Conservation (phyloP, 148 eudicot species). For the Diospyros lotus region DNA sequence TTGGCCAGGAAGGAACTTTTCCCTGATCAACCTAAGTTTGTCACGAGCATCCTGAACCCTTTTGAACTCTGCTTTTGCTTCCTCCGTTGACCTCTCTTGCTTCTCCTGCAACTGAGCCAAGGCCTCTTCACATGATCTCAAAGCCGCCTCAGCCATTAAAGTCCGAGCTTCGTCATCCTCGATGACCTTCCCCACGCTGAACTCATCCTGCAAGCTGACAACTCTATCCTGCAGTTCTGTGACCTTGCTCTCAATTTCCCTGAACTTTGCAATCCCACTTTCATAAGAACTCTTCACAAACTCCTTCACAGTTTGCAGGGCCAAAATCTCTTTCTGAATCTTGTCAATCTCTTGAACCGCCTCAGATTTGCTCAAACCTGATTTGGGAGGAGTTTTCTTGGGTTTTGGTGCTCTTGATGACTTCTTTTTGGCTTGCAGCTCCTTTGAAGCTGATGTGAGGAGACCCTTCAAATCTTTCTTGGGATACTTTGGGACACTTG, state of each 20-base stretch:
- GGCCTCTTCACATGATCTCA: constrained; percentile 69
- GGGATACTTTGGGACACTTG: constrained; percentile 60
- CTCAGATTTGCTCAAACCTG: constrained; percentile 65
- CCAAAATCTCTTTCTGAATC: constrained; percentile 72
- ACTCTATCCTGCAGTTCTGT: constrained; percentile 63
- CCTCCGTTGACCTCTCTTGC: constrained; percentile 47
- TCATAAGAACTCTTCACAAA: constrained; percentile 83
- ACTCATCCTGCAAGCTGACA: constrained; percentile 74
- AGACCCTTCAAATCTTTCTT: constrained; percentile 51
- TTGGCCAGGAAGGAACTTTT: constrained; percentile 26
- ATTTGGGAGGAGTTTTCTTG: constrained; percentile 30
- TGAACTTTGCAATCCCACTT: constrained; percentile 62
- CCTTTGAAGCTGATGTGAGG: constrained; percentile 43
- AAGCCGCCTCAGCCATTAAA: constrained; percentile 78
- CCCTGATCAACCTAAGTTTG: constrained; percentile 47
- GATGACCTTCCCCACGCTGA: constrained; percentile 47
- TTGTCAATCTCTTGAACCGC: constrained; percentile 80
- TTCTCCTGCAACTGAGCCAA: constrained; percentile 65
- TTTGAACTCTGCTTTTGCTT: constrained; percentile 49
- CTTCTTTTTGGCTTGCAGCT: constrained; percentile 24
- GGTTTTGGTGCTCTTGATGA: constrained; percentile 19
- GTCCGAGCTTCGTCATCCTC: constrained; percentile 82
- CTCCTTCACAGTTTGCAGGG: constrained; percentile 82
- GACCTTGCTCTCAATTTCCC: constrained; percentile 66
- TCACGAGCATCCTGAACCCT: constrained; percentile 55